phyloP scores from a whole-genome alignment of 2,329 filamentous ascomycete genomes.

The Pyrenophora graminea region DNA sequence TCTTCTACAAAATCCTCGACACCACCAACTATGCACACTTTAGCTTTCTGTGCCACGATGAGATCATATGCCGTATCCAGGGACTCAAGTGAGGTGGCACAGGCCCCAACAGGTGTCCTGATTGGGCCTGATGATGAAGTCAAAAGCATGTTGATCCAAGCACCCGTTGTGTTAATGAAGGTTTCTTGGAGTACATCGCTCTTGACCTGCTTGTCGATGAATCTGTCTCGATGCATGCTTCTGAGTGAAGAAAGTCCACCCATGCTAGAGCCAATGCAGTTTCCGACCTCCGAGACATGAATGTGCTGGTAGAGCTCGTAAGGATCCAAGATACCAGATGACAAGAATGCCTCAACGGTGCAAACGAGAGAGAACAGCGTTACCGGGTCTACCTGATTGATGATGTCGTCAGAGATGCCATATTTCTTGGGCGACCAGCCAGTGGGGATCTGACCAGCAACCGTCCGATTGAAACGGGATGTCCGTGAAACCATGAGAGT shows the following conservation, averaged over 20 bases:
- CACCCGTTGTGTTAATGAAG: conserved; percentile 99
- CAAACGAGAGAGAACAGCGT: conserved; percentile 94
- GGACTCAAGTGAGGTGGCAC: conserved; percentile 95
- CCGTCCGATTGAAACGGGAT: conserved; percentile 92
- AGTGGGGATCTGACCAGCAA: conserved; percentile 94
- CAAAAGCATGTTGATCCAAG: conserved; percentile 99
- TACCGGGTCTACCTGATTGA: conserved; percentile 94
- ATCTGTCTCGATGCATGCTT: conserved; percentile 98
- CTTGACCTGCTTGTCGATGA: conserved; percentile 93
- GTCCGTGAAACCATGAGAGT: conserved; percentile 96
- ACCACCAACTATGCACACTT: conserved; percentile 95
- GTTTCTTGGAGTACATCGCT: conserved; percentile 99
- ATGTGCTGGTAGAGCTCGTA: conserved; percentile 99
- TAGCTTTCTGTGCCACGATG: conserved; percentile 97
- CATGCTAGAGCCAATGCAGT: conserved; percentile 98
- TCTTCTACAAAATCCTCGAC: conserved; percentile 99
- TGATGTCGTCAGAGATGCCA: conserved; percentile 95
- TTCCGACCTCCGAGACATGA: conserved; percentile 95
- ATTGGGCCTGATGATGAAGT: conserved; percentile 96
- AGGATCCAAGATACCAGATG: conserved; percentile 94
- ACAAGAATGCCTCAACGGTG: conserved; percentile 86
- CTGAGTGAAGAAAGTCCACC: conserved; percentile 89
- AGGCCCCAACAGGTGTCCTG: conserved; percentile 97
- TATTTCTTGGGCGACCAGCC: conserved; percentile 98
- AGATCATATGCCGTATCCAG: conserved; percentile 98